Conservation (phyloP, 306 rosid genomes). For the Mimosa pudica region DNA sequence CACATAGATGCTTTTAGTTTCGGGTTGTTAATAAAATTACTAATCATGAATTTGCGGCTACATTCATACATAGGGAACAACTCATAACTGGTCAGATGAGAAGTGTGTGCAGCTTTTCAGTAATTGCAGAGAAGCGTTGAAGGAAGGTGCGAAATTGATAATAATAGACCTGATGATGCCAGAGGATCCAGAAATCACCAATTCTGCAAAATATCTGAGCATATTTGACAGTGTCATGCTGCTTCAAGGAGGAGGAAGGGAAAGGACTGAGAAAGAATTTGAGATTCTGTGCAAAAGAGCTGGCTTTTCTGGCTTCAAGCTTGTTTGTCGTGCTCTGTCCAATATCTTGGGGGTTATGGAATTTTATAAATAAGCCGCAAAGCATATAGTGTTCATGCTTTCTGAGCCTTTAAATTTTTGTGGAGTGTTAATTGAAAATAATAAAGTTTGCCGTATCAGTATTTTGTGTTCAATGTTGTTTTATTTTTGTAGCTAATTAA, state of each 20-base stretch:
- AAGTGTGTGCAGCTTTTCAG: background rate
- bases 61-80: background rate
- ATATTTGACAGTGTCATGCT: background rate
- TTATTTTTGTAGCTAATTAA: background rate
- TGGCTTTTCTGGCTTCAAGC: background rate
- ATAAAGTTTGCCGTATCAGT: background rate
- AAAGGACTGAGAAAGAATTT: background rate
- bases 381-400: background rate
- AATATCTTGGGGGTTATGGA: slow-evolving; percentile 1
- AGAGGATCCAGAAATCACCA: background rate
- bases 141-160: background rate
- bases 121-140: background rate
- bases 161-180: slow-evolving; percentile 8
- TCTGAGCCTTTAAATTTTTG: background rate
- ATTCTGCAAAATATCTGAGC: background rate
- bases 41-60: background rate
- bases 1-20: background rate
- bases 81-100: slow-evolving; percentile 25
- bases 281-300: background rate
- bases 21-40: background rate
- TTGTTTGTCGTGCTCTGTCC: background rate
- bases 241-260: background rate
- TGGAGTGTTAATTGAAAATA: background rate
- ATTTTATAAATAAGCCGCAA: background rate
- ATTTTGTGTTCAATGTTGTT: background rate